Evolutionary conservation across 208 protist species (phyloP).

Genomic region (Wallacemonas sp.): DNA sequence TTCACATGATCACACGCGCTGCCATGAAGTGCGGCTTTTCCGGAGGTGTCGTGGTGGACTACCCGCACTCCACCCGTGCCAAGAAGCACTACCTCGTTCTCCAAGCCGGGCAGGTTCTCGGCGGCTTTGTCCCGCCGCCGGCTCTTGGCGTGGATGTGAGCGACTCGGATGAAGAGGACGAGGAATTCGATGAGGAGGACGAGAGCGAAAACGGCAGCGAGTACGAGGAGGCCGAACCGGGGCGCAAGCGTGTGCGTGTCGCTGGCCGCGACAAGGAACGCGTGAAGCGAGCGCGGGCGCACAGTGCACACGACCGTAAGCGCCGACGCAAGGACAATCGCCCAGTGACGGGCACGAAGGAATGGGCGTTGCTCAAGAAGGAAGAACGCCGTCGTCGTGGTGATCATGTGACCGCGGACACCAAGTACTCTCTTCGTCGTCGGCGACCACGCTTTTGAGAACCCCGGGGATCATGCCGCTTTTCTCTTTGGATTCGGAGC

Average conservation of each 20-base stretch:
- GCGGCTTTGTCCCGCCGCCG: slow-evolving; percentile 55
- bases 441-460: slow-evolving; percentile 87
- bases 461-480: not conserved
- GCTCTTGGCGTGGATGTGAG: slow-evolving; percentile 39
- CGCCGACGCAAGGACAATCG: slow-evolving; percentile 66
- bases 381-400: slow-evolving; percentile 92
- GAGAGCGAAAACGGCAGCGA: slow-evolving; percentile 9
- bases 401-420: slow-evolving; percentile 85
- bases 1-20: slow-evolving; percentile 95
- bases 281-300: slow-evolving; percentile 41
- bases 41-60: slow-evolving; percentile 98
- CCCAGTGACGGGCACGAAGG: slow-evolving; percentile 72
- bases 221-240: slow-evolving; percentile 14
- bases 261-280: slow-evolving; percentile 31
- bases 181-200: slow-evolving; percentile 29
- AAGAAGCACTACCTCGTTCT: slow-evolving; percentile 97
- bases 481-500: slow-evolving; percentile 8
- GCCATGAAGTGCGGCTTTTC: slow-evolving; percentile 98
- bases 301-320: slow-evolving; percentile 28
- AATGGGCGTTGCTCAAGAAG: slow-evolving; percentile 97
- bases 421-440: slow-evolving; percentile 96
- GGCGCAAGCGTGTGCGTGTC: slow-evolving; percentile 38
- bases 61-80: slow-evolving; percentile 96
- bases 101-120: slow-evolving; percentile 82
- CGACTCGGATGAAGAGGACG: slow-evolving; percentile 35